These are phyloP conservation scores for Nyssa sinensis DNA, from an alignment of 148 eudicot species.

Conservation along the genomic window DNA sequence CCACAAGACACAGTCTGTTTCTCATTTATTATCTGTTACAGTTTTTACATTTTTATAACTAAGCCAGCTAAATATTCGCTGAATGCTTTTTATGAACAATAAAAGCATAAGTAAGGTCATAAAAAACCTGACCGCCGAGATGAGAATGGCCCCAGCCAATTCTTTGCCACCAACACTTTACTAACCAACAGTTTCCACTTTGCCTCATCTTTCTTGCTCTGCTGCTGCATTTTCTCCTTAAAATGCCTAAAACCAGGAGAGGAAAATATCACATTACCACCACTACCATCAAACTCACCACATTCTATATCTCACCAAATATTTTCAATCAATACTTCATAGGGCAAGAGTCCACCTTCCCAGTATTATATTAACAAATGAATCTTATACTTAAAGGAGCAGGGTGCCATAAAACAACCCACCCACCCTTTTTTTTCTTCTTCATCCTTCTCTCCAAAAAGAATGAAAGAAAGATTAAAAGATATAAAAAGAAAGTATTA, in stretches of 20 bases:
- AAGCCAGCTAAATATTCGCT: too few species aligned
- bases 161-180: conserved; percentile 68
- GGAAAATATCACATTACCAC: background rate
- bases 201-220: conserved; percentile 66
- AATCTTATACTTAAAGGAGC: background rate
- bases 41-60: too few species aligned
- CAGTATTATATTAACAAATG: too few species aligned
- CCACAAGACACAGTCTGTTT: too few species aligned
- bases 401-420: too few species aligned
- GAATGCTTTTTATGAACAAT: too few species aligned
- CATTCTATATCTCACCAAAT: background rate
- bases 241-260: conserved; percentile 25
- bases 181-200: conserved; percentile 68
- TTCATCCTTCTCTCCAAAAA: background rate
- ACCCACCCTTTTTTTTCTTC: background rate
- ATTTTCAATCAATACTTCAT: background rate
- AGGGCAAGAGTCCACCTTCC: too few species aligned
- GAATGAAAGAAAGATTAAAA: background rate
- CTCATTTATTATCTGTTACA: too few species aligned
- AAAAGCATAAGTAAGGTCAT: too few species aligned
- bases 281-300: background rate
- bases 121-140: conserved; percentile 22
- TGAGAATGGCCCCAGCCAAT: conserved; percentile 25
- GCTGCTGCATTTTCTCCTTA: conserved; percentile 58
- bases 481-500: too few species aligned